Evolutionary conservation across 495 filamentous ascomycete genomes (phyloP), one percentile per base, ranked within the genome.

Genomic region (Bathelium albidoporum): DNA sequence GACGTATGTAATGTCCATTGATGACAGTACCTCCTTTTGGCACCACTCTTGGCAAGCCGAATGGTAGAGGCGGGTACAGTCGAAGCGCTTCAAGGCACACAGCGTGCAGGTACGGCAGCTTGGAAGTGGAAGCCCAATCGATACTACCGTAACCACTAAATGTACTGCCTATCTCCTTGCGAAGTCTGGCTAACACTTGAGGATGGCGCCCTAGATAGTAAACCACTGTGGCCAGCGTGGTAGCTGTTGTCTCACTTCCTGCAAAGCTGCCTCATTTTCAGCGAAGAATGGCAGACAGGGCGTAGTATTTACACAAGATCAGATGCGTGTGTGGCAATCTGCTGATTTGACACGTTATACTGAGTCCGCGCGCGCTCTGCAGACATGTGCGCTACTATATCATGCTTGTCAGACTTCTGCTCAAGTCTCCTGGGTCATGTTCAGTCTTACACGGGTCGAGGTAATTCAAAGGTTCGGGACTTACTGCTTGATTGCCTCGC

Each of bases 1-100:
- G 72, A 10, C 76, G 75, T 20, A 80, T 67, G 24, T 64, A 73
- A 16, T 70, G 28, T 2, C 76, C 76, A 59, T 74, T 71, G 31
- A 81, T 73, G 3, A 70, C 55, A 1, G 69, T 69, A 2, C 80
- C 79, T 9, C 67, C 74, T 62, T 76, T 4, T 2, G 49, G 49
- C 7, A 55, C 49, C 7, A 55, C n/a, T 28, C 49, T 55, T 7
- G 49, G 49, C 24, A 55, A 28, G 7, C 10, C 49, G 20, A 55
- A 28, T 3, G 62, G 69, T 0, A 79, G 77, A 0, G 81, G 78
- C 0, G 81, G 81, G 60, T 79, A 80, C n/a, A 84, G 70, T 10
- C 82, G 79, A 24, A 83, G 72, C 0, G 79, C 78, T 70, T 85
- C 82, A 22, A 77, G 76, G 12, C 84, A 75, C 59, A 75, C 79